Percentiles rank a stretch among this genome's conserved stretches.
These are phyloP conservation scores for Ophiostoma himal-ulmi DNA, from an alignment of 2,329 filamentous ascomycete species.

Conservation along the genomic window DNA sequence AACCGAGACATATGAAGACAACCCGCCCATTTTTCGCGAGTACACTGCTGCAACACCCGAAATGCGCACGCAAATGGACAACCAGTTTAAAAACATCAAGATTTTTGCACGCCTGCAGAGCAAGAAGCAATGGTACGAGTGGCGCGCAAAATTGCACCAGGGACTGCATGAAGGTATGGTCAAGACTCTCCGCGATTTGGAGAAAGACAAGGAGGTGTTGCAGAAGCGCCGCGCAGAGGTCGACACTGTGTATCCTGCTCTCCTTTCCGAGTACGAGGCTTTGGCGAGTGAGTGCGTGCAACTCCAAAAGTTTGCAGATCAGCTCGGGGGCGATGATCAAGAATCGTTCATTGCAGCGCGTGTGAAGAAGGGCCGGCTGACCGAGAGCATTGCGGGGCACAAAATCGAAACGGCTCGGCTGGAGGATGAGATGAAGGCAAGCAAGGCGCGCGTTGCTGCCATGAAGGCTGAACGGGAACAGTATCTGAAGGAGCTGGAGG, in stretches of 20 bases:
- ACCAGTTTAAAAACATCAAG: slow-evolving; percentile 96
- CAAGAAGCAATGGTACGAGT: slow-evolving; percentile 97
- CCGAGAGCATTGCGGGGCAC: slow-evolving; percentile 65
- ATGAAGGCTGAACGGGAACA: slow-evolving; percentile 62
- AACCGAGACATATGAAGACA: slow-evolving; percentile 78
- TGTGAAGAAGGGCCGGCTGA: slow-evolving; percentile 57
- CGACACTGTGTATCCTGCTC: slow-evolving; percentile 57
- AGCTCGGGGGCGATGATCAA: slow-evolving; percentile 73
- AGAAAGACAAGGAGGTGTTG: slow-evolving; percentile 62
- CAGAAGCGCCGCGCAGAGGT: slow-evolving; percentile 63
- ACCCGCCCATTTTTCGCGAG: slow-evolving; percentile 84
- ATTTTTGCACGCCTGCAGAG: slow-evolving; percentile 82
- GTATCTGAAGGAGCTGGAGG: slow-evolving; percentile 67
- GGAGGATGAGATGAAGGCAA: slow-evolving; percentile 59
- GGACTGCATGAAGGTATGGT: slow-evolving; percentile 76
- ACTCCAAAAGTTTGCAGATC: slow-evolving; percentile 60
- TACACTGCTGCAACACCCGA: slow-evolving; percentile 82
- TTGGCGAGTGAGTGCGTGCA: slow-evolving; percentile 60
- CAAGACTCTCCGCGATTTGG: slow-evolving; percentile 70
- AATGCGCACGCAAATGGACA: slow-evolving; percentile 83
- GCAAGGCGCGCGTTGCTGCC: slow-evolving; percentile 57
- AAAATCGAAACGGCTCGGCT: slow-evolving; percentile 61
- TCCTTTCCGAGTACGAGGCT: slow-evolving; percentile 55
- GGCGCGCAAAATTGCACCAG: slow-evolving; percentile 81
- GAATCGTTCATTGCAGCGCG: slow-evolving; percentile 69